Evolutionary conservation across 805 yeast genomes (phyloP), one percentile per base, ranked within the genome.

Genomic region (Zygoascus biomembranicola): DNA sequence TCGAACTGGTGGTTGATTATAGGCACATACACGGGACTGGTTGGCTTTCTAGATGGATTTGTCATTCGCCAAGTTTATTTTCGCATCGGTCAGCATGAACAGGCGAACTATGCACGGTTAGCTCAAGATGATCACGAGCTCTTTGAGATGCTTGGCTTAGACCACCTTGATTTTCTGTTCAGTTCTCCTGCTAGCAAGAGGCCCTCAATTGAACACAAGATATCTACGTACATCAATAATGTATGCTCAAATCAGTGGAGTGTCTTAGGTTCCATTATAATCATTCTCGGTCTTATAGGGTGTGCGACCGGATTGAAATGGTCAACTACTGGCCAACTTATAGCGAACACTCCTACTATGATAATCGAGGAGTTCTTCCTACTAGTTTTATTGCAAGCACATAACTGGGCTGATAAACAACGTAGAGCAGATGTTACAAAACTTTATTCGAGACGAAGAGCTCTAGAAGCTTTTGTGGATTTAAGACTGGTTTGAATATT

Each of bases 1-100:
- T 68, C 65, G 47, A 64, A 72, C 53, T 74, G 77, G 78, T 74
- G 77, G 77, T 61, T 74, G 43, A 72, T 74, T 43, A 73, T 73
- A 56, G 78, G 78, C 47, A 73, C 78, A 1, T 74, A 74, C 55
- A 71, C 77, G 0, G 78, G 78, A 18, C 62, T 74, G 20, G 63
- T 73, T 43, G 77, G 77, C 1, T 73, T 73, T 55, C 51, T 70
- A 47, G 77, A 74, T 55, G 76, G 77, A 1, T 74, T 71, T 56
- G 71, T 69, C 39, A 60, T 74, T 39, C 64, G 78, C 59, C 68
- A 72, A 51, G 71, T 68, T 16, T 73, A 69, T 44, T 65, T 62
- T 47, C 61, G 71, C 31, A 18, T 42, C 8, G 26, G 26, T 16
- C 26, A 42, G 20, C 26, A 42, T 42, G 62, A 58, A 37, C 56